A percentile compares a stretch with the other conserved stretches of the same genome.
These are phyloP conservation scores for Phaseolus coccineus DNA, from an alignment of 331 rosid genomes.

Conservation along the genomic window DNA sequence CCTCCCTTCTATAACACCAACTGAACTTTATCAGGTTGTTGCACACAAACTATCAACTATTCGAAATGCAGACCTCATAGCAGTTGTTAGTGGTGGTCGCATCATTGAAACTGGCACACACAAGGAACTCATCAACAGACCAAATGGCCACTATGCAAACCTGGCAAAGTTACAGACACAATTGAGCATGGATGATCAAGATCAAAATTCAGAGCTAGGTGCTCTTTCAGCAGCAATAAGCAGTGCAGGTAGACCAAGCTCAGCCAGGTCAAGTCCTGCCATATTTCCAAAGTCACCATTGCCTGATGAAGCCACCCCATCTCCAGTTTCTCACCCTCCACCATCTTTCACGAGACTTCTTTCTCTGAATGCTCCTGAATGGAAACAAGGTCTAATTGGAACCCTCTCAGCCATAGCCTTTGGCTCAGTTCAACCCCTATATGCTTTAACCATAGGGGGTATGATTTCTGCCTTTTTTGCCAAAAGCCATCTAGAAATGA, in stretches of 20 bases:
- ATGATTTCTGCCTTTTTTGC: constrained; percentile 91
- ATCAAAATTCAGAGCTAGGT: constrained; percentile 54
- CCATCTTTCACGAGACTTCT: constrained; percentile 83
- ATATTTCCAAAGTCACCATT: constrained; percentile 68
- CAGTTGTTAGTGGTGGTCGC: constrained; percentile 72
- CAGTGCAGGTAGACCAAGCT: constrained; percentile 75
- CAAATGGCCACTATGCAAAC: constrained; percentile 79
- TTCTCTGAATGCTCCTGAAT: constrained; percentile 76
- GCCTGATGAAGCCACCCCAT: constrained; percentile 38
- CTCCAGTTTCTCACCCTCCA: constrained; percentile 51
- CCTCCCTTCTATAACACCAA: background rate
- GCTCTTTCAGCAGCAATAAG: constrained; percentile 67
- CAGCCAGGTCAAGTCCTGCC: constrained; percentile 77
- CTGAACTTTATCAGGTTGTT: constrained; percentile 70
- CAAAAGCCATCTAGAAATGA: constrained; percentile 79
- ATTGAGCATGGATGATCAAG: constrained; percentile 67
- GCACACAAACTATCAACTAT: constrained; percentile 95
- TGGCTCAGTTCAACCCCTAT: constrained; percentile 89
- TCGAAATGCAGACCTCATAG: constrained; percentile 88
- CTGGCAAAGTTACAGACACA: constrained; percentile 83
- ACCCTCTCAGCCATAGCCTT: constrained; percentile 73
- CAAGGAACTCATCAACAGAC: constrained; percentile 66
- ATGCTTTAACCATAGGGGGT: constrained; percentile 89
- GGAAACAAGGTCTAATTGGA: constrained; percentile 88
- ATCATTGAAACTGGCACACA: constrained; percentile 83